Base-by-base conservation (phyloP, 768 basidiomycete genomes). In the Boletus bicolor region DNA sequence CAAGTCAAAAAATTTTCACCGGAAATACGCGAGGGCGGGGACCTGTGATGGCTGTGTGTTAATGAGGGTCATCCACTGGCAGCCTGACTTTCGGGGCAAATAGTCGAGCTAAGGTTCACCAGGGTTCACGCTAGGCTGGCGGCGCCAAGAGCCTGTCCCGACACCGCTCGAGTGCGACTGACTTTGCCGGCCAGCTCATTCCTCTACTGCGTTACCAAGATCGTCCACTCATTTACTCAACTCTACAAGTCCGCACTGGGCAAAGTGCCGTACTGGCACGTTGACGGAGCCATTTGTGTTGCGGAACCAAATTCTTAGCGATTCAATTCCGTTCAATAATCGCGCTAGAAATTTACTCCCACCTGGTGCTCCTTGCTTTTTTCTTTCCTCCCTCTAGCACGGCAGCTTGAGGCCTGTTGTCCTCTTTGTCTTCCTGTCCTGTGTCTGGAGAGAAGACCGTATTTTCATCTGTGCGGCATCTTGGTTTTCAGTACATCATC, bases 21-120 rank as follows among this genome's bases (percentile, higher is more conserved):
- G 72, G 70, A 60, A 65, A 73, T 72, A 73, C 65, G 70, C 70
- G 70, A 73, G 54, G 64, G 70, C 70, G 70, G 70, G 70, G 70
- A 72, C 70, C 70, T 72, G 61, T 57, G 66, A 72, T 62, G 70
- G 70, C 70, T 72, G 70, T 72, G 70, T 72, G 68, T 57, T 66
- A 69, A 70, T 68, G 69, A 68, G 66, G 61, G 63, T 65, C 68
- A 47, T 59, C 54, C 58, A 24, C 21, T 24, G 21, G 21, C 21
- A 58, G 32, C 62, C 59, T 68, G 57, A 66, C 64, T 70, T 71
- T 70, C 69, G 68, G 69, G 52, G 65, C 49, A 70, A 71, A 65
- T 68, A 69, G 49, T 59, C 64, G 42, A 61, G 54, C 58, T 50
- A 71, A 62, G 59, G 59, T 71, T 63, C 59, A 44, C 59, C 64